Evolutionary conservation across 768 basidiomycete genomes (phyloP).

Genomic region (Clitopilus passeckerianus): DNA sequence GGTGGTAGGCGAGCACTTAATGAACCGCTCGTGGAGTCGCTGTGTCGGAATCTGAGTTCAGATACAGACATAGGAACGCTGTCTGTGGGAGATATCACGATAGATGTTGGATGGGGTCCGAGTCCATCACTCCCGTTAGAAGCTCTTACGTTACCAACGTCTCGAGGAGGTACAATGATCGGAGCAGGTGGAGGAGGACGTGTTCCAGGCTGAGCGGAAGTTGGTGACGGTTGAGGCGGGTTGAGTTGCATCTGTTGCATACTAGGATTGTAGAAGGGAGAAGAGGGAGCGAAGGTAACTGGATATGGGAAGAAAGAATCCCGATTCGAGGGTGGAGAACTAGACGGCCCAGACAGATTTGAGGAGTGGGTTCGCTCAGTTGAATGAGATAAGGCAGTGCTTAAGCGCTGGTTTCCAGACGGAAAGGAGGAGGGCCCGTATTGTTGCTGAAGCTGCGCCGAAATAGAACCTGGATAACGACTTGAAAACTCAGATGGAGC

Average conservation of each 20-base stretch:
- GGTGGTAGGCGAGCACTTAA: constrained; percentile 30
- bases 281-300: constrained; percentile 38
- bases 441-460: not conserved
- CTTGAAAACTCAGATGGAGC: constrained; percentile 8
- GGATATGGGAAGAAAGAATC: constrained; percentile 36
- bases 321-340: constrained; percentile 12
- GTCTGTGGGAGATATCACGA: constrained; percentile 46
- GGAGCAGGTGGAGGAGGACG: not conserved
- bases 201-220: not conserved
- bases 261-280: constrained; percentile 16
- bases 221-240: not conserved
- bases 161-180: not conserved
- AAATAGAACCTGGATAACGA: not conserved
- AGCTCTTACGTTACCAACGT: not conserved
- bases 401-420: constrained; percentile 32
- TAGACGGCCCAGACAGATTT: constrained; percentile 5
- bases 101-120: constrained; percentile 11
- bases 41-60: constrained; percentile 46
- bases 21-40: constrained; percentile 21
- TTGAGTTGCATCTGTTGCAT: not conserved
- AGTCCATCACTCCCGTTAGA: constrained; percentile 7
- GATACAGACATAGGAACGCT: constrained; percentile 54
- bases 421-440: constrained; percentile 1
- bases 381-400: constrained; percentile 17
- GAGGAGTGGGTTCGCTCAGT: constrained; percentile 7